Conservation (phyloP, 1,139 yeast species). For the Kodamaea alishanica region DNA sequence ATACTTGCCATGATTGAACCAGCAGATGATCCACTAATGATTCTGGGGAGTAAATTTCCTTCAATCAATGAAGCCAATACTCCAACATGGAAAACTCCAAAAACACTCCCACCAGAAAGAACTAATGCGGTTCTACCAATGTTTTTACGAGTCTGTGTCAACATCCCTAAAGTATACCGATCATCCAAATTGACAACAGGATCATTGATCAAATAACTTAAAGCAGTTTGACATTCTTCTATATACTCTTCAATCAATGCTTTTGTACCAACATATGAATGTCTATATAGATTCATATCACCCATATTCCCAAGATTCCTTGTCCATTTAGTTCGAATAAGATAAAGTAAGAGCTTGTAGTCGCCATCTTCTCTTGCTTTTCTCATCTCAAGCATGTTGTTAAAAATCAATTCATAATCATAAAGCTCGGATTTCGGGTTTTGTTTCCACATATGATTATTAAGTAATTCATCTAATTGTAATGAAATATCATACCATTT, state of each 20-base stretch:
- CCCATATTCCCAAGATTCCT: constrained; percentile 89
- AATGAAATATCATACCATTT: constrained; percentile 68
- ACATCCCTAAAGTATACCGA: constrained; percentile 65
- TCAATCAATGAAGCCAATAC: constrained; percentile 78
- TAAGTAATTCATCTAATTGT: constrained; percentile 60
- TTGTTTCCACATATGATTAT: constrained; percentile 69
- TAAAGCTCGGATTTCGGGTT: constrained; percentile 60
- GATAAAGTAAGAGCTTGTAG: constrained; percentile 58
- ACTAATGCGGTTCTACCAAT: constrained; percentile 93
- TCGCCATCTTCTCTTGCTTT: constrained; percentile 58
- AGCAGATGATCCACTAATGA: constrained; percentile 93
- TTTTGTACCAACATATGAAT: constrained; percentile 85
- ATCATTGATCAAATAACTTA: constrained; percentile 46
- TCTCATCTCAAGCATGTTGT: constrained; percentile 55
- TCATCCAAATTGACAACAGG: constrained; percentile 56
- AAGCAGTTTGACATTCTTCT: constrained; percentile 65
- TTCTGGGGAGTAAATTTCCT: constrained; percentile 72
- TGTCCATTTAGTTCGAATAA: constrained; percentile 80
- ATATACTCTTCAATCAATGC: constrained; percentile 76
- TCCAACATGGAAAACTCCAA: constrained; percentile 91
- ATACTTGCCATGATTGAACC: constrained; percentile 94
- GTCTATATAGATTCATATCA: constrained; percentile 69
- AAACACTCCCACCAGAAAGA: constrained; percentile 91
- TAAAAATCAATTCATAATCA: constrained; percentile 61
- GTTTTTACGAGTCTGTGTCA: constrained; percentile 84